Conservation (phyloP, 805 yeast species). For the Lipomyces yamanashiensis region DNA sequence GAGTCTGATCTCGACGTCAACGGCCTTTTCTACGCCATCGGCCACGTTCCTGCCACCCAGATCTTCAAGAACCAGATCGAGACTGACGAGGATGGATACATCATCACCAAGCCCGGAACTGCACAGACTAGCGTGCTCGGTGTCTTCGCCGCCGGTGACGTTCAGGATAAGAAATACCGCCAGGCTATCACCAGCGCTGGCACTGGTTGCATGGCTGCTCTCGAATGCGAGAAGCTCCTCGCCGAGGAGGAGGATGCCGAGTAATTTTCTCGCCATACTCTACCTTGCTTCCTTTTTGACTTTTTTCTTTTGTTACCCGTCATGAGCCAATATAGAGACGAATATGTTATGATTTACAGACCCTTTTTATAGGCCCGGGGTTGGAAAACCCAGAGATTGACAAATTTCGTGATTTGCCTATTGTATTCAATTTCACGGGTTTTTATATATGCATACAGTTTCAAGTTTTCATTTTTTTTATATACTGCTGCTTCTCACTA, state of each 20-base stretch:
- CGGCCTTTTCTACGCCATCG: conserved; percentile 97
- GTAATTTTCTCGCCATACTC: conserved; percentile 2
- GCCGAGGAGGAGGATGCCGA: conserved; percentile 54
- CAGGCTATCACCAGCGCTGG: conserved; percentile 99
- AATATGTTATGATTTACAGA: background rate
- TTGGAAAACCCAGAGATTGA: too few relatives aligned
- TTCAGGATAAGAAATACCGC: conserved; percentile 94
- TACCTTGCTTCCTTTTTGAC: background rate
- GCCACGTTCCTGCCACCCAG: conserved; percentile 93
- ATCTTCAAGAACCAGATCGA: conserved; percentile 77
- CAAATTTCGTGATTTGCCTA: too few relatives aligned
- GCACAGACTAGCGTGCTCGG: conserved; percentile 85
- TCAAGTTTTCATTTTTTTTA: too few relatives aligned
- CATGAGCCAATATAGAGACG: too few relatives aligned
- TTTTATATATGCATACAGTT: too few relatives aligned
- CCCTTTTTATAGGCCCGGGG: background rate
- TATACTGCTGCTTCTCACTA: background rate
- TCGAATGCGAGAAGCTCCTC: conserved; percentile 86
- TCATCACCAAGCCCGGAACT: conserved; percentile 87
- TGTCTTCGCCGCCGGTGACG: conserved; percentile 98
- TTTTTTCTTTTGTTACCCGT: background rate
- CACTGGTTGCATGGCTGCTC: conserved; percentile 98
- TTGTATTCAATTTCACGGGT: too few relatives aligned
- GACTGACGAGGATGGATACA: conserved; percentile 85
- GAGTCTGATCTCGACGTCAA: conserved; percentile 72